Conservation (phyloP, 345 rosid species). For the Brassica cretica region DNA sequence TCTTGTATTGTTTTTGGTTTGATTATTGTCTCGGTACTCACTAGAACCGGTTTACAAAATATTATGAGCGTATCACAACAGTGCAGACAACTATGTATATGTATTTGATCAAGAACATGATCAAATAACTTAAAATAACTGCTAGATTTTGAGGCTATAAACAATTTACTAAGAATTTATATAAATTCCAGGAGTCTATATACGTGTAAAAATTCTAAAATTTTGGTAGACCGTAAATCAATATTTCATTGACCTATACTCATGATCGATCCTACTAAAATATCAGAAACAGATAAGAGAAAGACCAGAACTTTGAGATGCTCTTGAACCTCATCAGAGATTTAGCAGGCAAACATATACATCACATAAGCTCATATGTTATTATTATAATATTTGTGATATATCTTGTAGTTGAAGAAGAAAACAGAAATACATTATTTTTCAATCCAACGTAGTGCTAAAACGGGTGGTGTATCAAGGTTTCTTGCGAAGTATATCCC, state of each 20-base stretch:
- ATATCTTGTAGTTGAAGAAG: not conserved
- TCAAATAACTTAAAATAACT: too few relatives aligned
- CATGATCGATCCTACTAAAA: not conserved
- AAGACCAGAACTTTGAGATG: not conserved
- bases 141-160: too few relatives aligned
- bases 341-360: not conserved
- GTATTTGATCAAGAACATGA: too few relatives aligned
- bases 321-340: not conserved
- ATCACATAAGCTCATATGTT: not conserved
- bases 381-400: not conserved
- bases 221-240: not conserved
- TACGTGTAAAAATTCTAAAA: too few relatives aligned
- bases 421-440: not conserved
- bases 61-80: too few relatives aligned
- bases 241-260: not conserved
- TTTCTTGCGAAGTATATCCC: not conserved
- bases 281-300: not conserved
- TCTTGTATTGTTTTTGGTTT: too few relatives aligned
- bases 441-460: not conserved
- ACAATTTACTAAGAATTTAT: too few relatives aligned
- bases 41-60: too few relatives aligned
- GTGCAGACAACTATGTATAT: too few relatives aligned
- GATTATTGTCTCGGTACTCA: too few relatives aligned
- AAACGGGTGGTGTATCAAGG: not conserved
- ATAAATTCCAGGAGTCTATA: not conserved